These are phyloP conservation scores for Pholiota conissans DNA, from an alignment of 768 basidiomycete species.

Conservation along the genomic window DNA sequence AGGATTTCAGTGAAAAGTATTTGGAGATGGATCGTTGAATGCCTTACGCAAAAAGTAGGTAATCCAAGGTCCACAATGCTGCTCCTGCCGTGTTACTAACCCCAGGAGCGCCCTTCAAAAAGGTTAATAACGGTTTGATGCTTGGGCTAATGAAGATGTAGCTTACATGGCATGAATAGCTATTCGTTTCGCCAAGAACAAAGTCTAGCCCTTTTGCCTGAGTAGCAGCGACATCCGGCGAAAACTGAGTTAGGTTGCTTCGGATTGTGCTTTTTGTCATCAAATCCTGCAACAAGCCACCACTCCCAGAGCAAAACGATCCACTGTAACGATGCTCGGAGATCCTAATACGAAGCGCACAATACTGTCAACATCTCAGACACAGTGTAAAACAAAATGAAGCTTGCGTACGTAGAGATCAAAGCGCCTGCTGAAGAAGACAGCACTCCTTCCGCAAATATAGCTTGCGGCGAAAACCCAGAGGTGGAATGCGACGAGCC, in stretches of 20 bases:
- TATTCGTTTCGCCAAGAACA: constrained; percentile 65
- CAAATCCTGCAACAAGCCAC: constrained; percentile 56
- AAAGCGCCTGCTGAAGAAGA: constrained; percentile 44
- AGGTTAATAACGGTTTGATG: neutral
- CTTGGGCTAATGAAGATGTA: neutral
- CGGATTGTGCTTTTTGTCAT: constrained; percentile 63
- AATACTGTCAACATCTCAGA: neutral
- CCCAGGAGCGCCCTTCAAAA: constrained; percentile 44
- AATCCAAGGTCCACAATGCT: constrained; percentile 68
- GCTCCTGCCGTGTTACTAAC: constrained; percentile 74
- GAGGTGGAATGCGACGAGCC: constrained; percentile 42
- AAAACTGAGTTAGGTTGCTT: constrained; percentile 53
- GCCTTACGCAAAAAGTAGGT: constrained; percentile 54
- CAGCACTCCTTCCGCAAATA: constrained; percentile 53
- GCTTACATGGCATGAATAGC: constrained; percentile 44
- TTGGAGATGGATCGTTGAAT: neutral
- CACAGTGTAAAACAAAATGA: neutral
- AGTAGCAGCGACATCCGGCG: constrained; percentile 54
- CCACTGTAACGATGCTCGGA: constrained; percentile 63
- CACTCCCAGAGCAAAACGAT: constrained; percentile 57
- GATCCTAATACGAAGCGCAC: constrained; percentile 32
- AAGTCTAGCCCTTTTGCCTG: constrained; percentile 48
- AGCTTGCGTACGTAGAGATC: constrained; percentile 49
- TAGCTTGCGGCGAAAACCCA: constrained; percentile 63
- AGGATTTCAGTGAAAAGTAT: neutral